phyloP scores from a whole-genome alignment of 1,284 basidiomycete species.

The Malassezia equina region DNA sequence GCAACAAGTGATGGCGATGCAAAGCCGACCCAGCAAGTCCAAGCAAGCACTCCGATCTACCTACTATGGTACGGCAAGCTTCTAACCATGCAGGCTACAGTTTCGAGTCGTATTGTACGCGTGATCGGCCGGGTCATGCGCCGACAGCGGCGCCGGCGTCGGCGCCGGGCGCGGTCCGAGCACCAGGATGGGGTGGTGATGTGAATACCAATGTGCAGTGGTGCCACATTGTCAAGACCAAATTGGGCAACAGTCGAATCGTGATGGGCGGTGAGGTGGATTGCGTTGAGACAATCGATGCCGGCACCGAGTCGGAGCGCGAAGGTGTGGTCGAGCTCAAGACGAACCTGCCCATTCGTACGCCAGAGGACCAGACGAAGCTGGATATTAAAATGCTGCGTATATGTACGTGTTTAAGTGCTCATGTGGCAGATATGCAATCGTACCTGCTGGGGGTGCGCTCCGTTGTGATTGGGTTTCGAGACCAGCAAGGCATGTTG shows the following conservation, averaged over 20 bases:
- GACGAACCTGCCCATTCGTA: conserved; percentile 69
- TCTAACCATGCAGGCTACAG: conserved; percentile 54
- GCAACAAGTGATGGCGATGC: neutral
- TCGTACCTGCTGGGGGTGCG: conserved; percentile 84
- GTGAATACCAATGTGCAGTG: conserved; percentile 92
- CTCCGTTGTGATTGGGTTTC: conserved; percentile 75
- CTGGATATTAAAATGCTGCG: conserved; percentile 68
- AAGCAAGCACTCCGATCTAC: neutral
- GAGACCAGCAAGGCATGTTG: conserved; percentile 60
- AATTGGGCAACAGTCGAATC: conserved; percentile 67
- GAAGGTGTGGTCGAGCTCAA: conserved; percentile 72
- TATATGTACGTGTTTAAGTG: neutral
- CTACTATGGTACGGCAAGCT: conserved; percentile 18
- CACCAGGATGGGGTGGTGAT: conserved; percentile 61
- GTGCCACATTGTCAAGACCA: conserved; percentile 85
- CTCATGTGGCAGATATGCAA: conserved; percentile 56
- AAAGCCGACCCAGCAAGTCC: neutral
- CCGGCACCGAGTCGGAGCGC: neutral
- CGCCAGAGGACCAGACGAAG: conserved; percentile 61
- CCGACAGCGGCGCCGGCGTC: neutral
- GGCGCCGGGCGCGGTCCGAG: neutral
- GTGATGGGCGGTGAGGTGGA: conserved; percentile 91
- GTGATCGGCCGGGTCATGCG: conserved; percentile 28
- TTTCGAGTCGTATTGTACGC: conserved; percentile 76
- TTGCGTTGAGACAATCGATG: conserved; percentile 55